phyloP scores from a whole-genome alignment of 305 asterid genomes.

The Euphrasia arctica region DNA sequence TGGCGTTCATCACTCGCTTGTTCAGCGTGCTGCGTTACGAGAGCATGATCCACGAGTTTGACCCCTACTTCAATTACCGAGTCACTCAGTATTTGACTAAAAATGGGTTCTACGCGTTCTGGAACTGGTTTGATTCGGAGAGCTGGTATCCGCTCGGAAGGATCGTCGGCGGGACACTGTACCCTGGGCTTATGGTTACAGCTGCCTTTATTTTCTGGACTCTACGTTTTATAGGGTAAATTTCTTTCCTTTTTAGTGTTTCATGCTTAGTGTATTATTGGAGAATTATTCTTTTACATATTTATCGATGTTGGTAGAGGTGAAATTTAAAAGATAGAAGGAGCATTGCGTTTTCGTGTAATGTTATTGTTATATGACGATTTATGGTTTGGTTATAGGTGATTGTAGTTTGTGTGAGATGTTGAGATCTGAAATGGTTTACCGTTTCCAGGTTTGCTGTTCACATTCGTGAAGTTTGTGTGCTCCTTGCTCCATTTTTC shows the following conservation, averaged over 20 bases:
- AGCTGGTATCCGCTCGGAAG: slow-evolving; percentile 99
- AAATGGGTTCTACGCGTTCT: slow-evolving; percentile 88
- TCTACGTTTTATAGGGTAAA: slow-evolving; percentile 74
- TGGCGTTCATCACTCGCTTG: slow-evolving; percentile 83
- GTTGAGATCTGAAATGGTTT: slow-evolving; percentile 22
- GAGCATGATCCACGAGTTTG: slow-evolving; percentile 99
- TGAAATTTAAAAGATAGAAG: slow-evolving; percentile 3
- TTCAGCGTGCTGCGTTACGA: slow-evolving; percentile 96
- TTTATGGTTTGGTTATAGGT: too few species aligned
- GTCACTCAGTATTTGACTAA: slow-evolving; percentile 82
- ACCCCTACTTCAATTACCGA: slow-evolving; percentile 96
- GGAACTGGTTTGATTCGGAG: slow-evolving; percentile 99
- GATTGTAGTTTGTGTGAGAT: slow-evolving; percentile 6
- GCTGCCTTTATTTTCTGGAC: slow-evolving; percentile 89
- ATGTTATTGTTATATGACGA: neutral
- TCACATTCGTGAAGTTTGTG: slow-evolving; percentile 98
- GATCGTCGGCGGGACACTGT: slow-evolving; percentile 91
- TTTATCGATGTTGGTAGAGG: neutral
- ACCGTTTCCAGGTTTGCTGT: slow-evolving; percentile 73
- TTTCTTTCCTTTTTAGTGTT: neutral
- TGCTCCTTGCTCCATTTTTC: slow-evolving; percentile 95
- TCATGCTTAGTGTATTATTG: slow-evolving; percentile 5
- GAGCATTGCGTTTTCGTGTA: slow-evolving; percentile 1
- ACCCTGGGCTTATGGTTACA: slow-evolving; percentile 99
- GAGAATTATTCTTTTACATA: neutral